Evolutionary conservation across 148 eudicot species (phyloP).

Genomic region (Cornus kousa): DNA sequence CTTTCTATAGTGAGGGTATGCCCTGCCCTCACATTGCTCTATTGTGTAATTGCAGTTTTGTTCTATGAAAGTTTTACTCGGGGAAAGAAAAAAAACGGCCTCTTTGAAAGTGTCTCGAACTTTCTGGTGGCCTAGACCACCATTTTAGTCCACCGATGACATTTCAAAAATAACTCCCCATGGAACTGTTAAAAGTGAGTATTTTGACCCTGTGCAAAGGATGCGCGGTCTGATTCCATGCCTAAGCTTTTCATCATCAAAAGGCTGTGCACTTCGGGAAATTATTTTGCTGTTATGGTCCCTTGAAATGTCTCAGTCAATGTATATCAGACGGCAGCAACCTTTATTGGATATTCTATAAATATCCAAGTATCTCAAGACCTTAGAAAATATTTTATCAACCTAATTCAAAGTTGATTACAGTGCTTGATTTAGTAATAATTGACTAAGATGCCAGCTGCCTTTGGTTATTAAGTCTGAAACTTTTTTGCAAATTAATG

Average conservation of each 20-base stretch:
- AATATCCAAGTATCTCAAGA: neutral
- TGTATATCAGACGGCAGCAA: neutral
- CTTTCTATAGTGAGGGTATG: too few species aligned
- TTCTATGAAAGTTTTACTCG: too few species aligned
- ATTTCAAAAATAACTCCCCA: neutral
- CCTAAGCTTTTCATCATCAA: neutral
- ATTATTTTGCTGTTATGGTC: neutral
- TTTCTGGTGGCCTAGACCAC: neutral
- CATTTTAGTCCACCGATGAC: neutral
- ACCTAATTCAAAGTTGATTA: neutral
- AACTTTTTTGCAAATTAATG: neutral
- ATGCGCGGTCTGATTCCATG: neutral
- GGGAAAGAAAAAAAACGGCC: neutral
- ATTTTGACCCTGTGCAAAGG: neutral
- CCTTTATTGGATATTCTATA: neutral
- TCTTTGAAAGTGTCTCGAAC: neutral
- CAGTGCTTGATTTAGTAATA: neutral
- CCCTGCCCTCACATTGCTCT: too few species aligned
- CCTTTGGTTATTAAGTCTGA: neutral
- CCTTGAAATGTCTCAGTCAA: neutral
- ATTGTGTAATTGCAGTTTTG: too few species aligned
- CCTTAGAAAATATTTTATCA: neutral
- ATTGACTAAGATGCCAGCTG: neutral
- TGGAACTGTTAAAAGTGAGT: neutral
- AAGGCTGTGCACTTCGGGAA: neutral